Evolutionary conservation across 805 yeast genomes (phyloP), one percentile per base, ranked within the genome.

Genomic region (Jamesozyma hellenica): DNA sequence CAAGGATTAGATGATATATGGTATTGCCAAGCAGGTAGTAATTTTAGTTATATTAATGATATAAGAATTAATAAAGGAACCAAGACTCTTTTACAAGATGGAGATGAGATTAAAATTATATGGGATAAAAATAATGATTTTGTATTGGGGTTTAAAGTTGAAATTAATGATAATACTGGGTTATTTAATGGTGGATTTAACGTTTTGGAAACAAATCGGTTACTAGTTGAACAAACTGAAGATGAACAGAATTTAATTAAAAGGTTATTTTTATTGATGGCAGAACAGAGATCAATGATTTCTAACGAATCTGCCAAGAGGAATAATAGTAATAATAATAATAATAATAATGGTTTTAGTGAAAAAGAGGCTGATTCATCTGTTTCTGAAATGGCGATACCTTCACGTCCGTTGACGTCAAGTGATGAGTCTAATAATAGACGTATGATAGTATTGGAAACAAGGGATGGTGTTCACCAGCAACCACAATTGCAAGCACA

Each of bases 1-100:
- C 80, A 75, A 60, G 79, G 80, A 42, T 61, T 78, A 7, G 83
- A 79, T 41, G 87, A 79, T 53, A 67, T 83, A 13, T 86, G 94
- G 94, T 63, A 88, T 25, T 61, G 83, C 35, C 95, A 87, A 49
- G 73, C 68, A 45, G 81, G 92, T 41, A 75, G 94, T 0, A 88
- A 87, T 58, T 80, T 84, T 2, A 82, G 95, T 54, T 74, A 67
- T 49, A 71, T 88, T 7, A 83, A 86, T 51, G 72, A 72, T 7
- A 58, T 63, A 7, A 68, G 68, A 36, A 55, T 84, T 34, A 80
- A 81, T 0, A 75, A 75, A 43, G 80, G 81, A 2, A 67, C 72
- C 26, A 84, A 83, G 49, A 70, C 68, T 0, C 68, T 75, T 39
- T 51, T 88, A 1, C 74, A 67, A 50, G 67, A 80, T 44, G 81